phyloP scores from a whole-genome alignment of 2,329 filamentous ascomycete genomes.

The Aspergillaceae sp. region DNA sequence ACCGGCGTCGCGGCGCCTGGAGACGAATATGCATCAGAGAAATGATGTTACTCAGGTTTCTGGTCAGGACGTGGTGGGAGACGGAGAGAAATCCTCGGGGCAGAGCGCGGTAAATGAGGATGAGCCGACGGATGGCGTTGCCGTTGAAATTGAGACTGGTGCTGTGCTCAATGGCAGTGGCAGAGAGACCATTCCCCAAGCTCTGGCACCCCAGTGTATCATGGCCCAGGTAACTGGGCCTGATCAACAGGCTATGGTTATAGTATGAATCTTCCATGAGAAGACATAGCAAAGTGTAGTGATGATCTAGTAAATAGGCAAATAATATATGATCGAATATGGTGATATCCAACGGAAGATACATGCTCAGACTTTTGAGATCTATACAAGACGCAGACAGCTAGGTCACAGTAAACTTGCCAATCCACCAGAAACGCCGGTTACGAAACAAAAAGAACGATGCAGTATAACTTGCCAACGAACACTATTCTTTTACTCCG shows the following conservation, averaged over 20 bases:
- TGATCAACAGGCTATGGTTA: no score
- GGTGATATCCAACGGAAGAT: neutral
- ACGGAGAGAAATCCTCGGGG: no score
- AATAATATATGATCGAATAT: neutral
- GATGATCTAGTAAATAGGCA: neutral
- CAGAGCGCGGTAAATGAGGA: no score
- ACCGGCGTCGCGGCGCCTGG: neutral
- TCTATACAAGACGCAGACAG: constrained; percentile 13
- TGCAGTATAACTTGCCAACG: neutral
- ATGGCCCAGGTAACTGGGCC: no score
- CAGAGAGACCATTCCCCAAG: neutral
- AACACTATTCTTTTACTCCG: constrained; percentile 12
- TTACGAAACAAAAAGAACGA: neutral
- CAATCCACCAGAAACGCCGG: constrained; percentile 14
- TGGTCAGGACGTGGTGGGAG: no score
- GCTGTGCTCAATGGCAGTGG: neutral
- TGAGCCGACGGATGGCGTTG: no score
- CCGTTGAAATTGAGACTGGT: neutral
- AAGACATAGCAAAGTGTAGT: neutral
- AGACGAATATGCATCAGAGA: neutral
- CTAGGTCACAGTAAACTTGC: constrained; percentile 4
- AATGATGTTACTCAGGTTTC: neutral
- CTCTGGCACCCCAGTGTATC: no score
- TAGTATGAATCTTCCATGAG: neutral
- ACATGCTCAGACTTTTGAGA: constrained; percentile 11